These are phyloP conservation scores for Funneliformis mosseae DNA, from an alignment of 192 early-diverging fungal species.

Conservation along the genomic window DNA sequence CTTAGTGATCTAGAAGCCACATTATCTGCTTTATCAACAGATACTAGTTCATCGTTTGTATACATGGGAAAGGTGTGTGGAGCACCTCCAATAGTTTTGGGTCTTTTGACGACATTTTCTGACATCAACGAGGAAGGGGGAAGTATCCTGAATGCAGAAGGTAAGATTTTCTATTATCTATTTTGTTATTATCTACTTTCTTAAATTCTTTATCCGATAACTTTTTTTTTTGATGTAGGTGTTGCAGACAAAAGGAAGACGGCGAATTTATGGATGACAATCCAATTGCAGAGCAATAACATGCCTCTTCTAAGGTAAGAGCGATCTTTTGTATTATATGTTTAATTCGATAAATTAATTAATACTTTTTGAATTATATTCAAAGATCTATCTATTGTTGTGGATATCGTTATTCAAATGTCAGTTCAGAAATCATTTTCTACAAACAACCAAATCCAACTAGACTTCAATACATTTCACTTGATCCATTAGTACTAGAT, in stretches of 20 bases:
- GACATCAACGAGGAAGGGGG: not conserved
- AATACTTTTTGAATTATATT: not conserved
- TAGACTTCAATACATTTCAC: slow-evolving; percentile 66
- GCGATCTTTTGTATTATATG: not conserved
- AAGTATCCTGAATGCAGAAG: slow-evolving; percentile 29
- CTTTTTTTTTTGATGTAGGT: not conserved
- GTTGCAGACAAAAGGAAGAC: slow-evolving; percentile 42
- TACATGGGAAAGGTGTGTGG: slow-evolving; percentile 33
- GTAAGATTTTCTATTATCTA: slow-evolving; percentile 2
- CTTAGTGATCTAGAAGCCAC: slow-evolving; percentile 32
- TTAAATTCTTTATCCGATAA: not conserved
- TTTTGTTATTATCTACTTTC: not conserved
- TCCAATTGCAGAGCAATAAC: slow-evolving; percentile 46
- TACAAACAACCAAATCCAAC: slow-evolving; percentile 61
- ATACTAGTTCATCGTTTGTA: slow-evolving; percentile 30
- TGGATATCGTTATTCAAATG: slow-evolving; percentile 43
- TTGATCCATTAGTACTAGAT: slow-evolving; percentile 68
- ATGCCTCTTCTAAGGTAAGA: slow-evolving; percentile 41
- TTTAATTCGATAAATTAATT: not conserved
- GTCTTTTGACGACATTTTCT: slow-evolving; percentile 23
- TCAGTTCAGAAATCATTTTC: slow-evolving; percentile 56
- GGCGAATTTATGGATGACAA: slow-evolving; percentile 47
- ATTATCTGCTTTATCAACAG: slow-evolving; percentile 31
- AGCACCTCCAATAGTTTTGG: slow-evolving; percentile 35
- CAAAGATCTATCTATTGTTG: slow-evolving; percentile 42